Evolutionary conservation across 768 basidiomycete species (phyloP), one percentile per base, ranked within the genome.

Genomic region (Calocera viscosa): DNA sequence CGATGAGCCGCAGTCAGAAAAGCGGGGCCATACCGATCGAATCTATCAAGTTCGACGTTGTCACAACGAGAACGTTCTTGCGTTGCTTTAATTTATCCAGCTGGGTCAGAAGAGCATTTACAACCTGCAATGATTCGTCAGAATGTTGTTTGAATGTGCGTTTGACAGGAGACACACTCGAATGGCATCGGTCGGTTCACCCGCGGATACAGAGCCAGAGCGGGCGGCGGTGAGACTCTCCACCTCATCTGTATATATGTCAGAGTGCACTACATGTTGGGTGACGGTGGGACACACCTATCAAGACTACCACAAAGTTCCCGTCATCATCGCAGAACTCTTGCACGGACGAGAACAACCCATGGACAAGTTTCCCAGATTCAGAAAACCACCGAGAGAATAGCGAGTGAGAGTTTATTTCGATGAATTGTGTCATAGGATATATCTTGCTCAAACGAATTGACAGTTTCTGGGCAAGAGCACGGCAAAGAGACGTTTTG

Each of bases 381-480:
- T 99, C 96, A 0, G 94, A 97, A 77, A 98, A 99, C 95, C 96
- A 99, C 71, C 94, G 90, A 17, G 92, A 94, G 75, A 99, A 98
- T 17, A 99, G 82, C 1, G 94, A 97, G 77, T 98, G 96, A 0
- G 96, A 94, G 74, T 98, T 98, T 73, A 99, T 96, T 76, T 99
- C 96, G 49, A 99, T 83, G 12, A 99, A 80, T 53, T 92, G 89
- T 38, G 91, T 84, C 75, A 90, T 83, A 0, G 88, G 80, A 74
- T 96, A 99, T 30, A 94, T 95, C 72, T 90, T 85, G 0, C 90
- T 89, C 8, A 98, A 81, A 32, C 96, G 85, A 68, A 98, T 91
- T 0, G 94, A 86, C 11, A 98, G 81, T 72, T 98, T 99, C 71
- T 99, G 96, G 0, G 96, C 93, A 5, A 99, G 80, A 11, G 95